Conservation (phyloP, 768 basidiomycete genomes). For the Cyclocybe aegerita region DNA sequence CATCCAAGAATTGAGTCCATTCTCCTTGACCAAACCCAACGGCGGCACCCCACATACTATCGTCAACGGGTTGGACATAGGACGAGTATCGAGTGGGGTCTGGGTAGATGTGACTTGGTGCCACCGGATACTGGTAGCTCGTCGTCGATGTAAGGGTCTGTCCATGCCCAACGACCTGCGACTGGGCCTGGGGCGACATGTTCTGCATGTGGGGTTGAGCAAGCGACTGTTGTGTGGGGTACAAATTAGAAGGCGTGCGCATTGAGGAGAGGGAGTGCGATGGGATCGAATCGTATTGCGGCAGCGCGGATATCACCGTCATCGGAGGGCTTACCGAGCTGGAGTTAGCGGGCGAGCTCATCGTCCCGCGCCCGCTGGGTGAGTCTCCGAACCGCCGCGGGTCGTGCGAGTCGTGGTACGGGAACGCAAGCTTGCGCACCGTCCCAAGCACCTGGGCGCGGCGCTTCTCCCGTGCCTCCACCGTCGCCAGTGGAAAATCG, state of each 20-base stretch:
- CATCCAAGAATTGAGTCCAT: conserved; percentile 66
- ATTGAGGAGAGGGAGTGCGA: conserved; percentile 26
- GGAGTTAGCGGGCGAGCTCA: conserved; percentile 58
- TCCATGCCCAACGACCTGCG: conserved; percentile 21
- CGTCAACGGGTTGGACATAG: conserved; percentile 57
- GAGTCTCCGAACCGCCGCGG: conserved; percentile 49
- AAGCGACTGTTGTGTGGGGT: conserved; percentile 17
- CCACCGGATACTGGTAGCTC: conserved; percentile 16
- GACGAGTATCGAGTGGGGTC: conserved; percentile 40
- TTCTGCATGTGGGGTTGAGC: conserved; percentile 13
- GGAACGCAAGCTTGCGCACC: conserved; percentile 77
- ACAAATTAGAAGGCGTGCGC: conserved; percentile 20
- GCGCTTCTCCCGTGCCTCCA: conserved; percentile 56
- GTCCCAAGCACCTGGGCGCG: conserved; percentile 61
- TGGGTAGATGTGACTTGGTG: conserved; percentile 31
- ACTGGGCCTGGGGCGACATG: conserved; percentile 27
- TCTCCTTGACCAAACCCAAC: conserved; percentile 76
- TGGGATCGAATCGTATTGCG: conserved; percentile 38
- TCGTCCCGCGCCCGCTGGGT: conserved; percentile 42
- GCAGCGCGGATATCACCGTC: conserved; percentile 32
- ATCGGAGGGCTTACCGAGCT: conserved; percentile 59
- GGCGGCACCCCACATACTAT: conserved; percentile 74
- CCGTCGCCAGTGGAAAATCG: conserved; percentile 51
- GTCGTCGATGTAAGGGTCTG: conserved; percentile 18
- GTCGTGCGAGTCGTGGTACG: conserved; percentile 71